Evolutionary conservation across 768 basidiomycete species (phyloP).

Genomic region (Porpolomopsis calyptriformis): DNA sequence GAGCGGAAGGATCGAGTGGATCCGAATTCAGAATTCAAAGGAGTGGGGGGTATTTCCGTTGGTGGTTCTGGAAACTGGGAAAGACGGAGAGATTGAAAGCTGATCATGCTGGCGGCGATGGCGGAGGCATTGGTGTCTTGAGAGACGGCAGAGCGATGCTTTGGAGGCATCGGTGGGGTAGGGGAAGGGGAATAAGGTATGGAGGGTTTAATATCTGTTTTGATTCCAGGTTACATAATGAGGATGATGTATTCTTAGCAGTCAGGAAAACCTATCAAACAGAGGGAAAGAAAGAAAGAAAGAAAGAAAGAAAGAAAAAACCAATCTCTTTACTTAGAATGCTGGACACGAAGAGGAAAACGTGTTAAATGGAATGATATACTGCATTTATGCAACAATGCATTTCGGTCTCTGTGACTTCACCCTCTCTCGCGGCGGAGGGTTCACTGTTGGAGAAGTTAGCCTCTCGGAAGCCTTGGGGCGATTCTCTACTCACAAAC

Average conservation of each 20-base stretch:
- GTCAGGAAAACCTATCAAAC: too few species aligned
- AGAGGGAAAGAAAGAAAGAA: background rate
- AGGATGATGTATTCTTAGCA: too few species aligned
- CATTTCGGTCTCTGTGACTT: slow-evolving; percentile 44
- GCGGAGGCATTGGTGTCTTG: slow-evolving; percentile 45
- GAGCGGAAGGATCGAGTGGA: slow-evolving; percentile 18
- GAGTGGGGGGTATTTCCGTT: slow-evolving; percentile 33
- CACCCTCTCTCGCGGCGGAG: slow-evolving; percentile 50
- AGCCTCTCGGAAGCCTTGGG: slow-evolving; percentile 3
- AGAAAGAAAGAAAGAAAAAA: background rate
- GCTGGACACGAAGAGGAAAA: too few species aligned
- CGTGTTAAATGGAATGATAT: slow-evolving; percentile 62
- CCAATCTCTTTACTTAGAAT: too few species aligned
- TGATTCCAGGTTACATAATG: too few species aligned
- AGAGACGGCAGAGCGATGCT: slow-evolving; percentile 31
- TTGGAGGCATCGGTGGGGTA: slow-evolving; percentile 9
- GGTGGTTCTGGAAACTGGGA: slow-evolving; percentile 48
- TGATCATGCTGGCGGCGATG: slow-evolving; percentile 46
- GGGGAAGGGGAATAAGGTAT: too few species aligned
- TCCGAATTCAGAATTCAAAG: slow-evolving; percentile 24
- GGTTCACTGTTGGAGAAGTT: slow-evolving; percentile 49
- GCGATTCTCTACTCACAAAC: slow-evolving; percentile 55
- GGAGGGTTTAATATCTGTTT: too few species aligned
- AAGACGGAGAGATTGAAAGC: slow-evolving; percentile 30
- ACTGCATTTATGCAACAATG: slow-evolving; percentile 59